Base-by-base conservation (phyloP, 768 basidiomycete species). In the Lyophyllum shimeji region DNA sequence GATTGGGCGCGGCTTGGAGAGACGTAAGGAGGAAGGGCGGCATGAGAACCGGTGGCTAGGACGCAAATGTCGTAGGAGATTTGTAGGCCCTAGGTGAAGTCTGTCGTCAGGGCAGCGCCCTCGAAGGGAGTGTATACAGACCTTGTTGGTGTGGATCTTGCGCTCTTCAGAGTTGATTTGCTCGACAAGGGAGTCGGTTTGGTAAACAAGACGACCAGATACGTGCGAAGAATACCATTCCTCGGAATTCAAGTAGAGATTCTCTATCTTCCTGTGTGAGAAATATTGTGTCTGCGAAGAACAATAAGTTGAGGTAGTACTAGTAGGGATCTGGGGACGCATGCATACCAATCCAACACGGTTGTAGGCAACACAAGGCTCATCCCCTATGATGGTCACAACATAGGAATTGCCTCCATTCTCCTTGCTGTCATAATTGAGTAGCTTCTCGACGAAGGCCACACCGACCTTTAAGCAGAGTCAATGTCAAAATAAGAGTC, bases 371-470 rank as follows among this genome's bases (percentile, higher is more conserved):
- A 83, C 67, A 68, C 76, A 72, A 5, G 57, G 57, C 54, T 80
- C 80, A 70, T 90, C 87, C 11, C 86, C 85, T 40, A 40, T 40
- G 45, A 80, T 82, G 1, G 84, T 86, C 13, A 82, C 73, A 27
- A 87, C 70, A 50, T 76, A 73, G 68, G 85, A 87, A 40, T 40
- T 40, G 39, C 39, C 39, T 18, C 39, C 39, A 7, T 72, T 71
- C 2, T 59, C 52, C n/a, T 55, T 43, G 7, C 11, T 74, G 60
- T 88, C 84, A 24, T 83, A 74, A 53, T 77, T 75, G 42, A 87
- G 74, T 27, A 89, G 71, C 61, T 87, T 88, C 65, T 88, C 86
- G 61, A 88, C 85, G 71, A 88, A 87, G 0, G 85, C 85, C 80
- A 51, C 0, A 4, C 39, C 39, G 6, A 40, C 39, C 39, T 40